Evolutionary conservation across 768 basidiomycete species (phyloP).

Genomic region (Butyriboletus loyo): DNA sequence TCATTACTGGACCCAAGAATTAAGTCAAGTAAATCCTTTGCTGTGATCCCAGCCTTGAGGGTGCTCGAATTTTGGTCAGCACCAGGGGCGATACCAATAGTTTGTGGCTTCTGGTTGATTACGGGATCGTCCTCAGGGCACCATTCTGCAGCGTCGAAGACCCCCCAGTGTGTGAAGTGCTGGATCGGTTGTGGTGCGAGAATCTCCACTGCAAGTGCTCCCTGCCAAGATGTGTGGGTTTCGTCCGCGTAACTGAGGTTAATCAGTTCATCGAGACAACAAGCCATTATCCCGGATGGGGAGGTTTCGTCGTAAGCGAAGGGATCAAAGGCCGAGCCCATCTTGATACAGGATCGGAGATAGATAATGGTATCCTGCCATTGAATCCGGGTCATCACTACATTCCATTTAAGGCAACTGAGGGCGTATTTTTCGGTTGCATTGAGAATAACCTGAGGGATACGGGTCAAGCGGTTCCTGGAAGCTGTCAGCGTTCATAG

Average conservation of each 20-base stretch:
- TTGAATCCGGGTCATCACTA: constrained; percentile 15
- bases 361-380: constrained; percentile 24
- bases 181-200: constrained; percentile 15
- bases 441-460: constrained; percentile 24
- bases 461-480: constrained; percentile 22
- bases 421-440: constrained; percentile 23
- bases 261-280: constrained; percentile 21
- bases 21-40: constrained; percentile 27
- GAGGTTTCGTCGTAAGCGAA: constrained; percentile 19
- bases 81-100: constrained; percentile 30
- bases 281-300: constrained; percentile 13
- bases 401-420: constrained; percentile 22
- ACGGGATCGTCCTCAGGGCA: constrained; percentile 31
- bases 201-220: neutral
- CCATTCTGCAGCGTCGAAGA: constrained; percentile 23
- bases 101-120: constrained; percentile 26
- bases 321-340: constrained; percentile 24
- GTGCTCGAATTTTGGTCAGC: constrained; percentile 3
- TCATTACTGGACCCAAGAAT: constrained; percentile 21
- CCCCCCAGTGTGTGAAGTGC: constrained; percentile 2
- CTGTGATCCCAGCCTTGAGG: constrained; percentile 14
- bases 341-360: constrained; percentile 26
- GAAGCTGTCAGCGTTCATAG: constrained; percentile 5
- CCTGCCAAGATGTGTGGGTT: neutral
- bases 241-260: constrained; percentile 2